Evolutionary conservation across 23 red algal genomes (phyloP).

Genomic region (Rhodosorus marinus): DNA sequence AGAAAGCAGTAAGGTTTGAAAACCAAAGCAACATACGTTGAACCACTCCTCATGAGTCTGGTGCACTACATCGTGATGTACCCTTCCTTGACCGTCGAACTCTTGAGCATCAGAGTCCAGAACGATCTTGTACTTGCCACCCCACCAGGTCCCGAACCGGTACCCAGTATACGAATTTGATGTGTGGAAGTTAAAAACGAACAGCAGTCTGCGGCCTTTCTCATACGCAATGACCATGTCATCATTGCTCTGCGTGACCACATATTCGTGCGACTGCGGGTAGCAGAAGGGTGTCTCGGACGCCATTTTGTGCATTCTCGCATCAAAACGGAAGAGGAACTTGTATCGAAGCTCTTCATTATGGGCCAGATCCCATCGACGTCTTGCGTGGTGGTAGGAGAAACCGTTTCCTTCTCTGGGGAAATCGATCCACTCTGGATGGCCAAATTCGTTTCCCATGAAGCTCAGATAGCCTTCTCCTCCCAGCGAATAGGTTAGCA

Average conservation of each 20-base stretch:
- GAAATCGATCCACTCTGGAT: conserved; percentile 99
- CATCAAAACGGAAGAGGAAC: conserved; percentile 57
- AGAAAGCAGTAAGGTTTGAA: no score
- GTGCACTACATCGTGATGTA: conserved; percentile 57
- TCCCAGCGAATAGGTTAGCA: conserved; percentile 61
- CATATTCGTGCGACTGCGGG: conserved; percentile 62
- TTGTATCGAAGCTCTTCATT: conserved; percentile 54
- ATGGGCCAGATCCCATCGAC: conserved; percentile 81
- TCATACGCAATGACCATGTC: conserved; percentile 84
- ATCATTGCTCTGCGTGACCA: conserved; percentile 39
- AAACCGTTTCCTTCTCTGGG: conserved; percentile 85
- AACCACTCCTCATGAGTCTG: conserved; percentile 15
- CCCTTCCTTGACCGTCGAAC: conserved; percentile 66
- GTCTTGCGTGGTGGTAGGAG: conserved; percentile 85
- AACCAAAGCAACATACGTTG: no score
- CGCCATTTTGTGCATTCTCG: conserved; percentile 48
- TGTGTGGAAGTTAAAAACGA: conserved; percentile 99
- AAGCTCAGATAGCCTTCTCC: conserved; percentile 98
- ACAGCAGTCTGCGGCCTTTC: conserved; percentile 67
- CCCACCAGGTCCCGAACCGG: conserved; percentile 79
- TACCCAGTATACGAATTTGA: conserved; percentile 68
- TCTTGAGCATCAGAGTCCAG: conserved; percentile 67
- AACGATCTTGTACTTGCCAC: conserved; percentile 62
- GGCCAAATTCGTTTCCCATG: conserved; percentile 99
- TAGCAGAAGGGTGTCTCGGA: conserved; percentile 55